Percentiles rank a stretch among this genome's conserved stretches.
Conservation (phyloP, 345 rosid species). For the Populus nigra region DNA sequence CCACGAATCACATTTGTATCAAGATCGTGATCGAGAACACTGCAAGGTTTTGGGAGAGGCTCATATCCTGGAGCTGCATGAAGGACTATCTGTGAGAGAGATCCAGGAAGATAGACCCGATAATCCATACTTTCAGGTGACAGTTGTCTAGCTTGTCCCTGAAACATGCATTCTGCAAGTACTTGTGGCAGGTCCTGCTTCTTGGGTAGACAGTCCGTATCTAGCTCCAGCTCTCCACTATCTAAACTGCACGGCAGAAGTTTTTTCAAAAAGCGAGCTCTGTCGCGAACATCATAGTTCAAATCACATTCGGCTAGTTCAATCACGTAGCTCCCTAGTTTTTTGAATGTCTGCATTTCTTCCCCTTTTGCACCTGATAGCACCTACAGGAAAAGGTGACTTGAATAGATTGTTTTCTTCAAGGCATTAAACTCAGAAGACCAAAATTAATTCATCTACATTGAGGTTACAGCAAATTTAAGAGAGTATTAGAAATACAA, state of each 20-base stretch:
- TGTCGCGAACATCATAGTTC: constrained; percentile 88
- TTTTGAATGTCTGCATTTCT: constrained; percentile 48
- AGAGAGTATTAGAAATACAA: too few relatives aligned
- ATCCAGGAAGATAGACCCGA: constrained; percentile 92
- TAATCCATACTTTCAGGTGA: constrained; percentile 40
- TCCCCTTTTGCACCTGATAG: constrained; percentile 47
- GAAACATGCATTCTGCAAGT: constrained; percentile 60
- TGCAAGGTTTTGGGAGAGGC: constrained; percentile 94
- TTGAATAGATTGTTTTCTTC: not conserved
- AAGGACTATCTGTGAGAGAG: constrained; percentile 92
- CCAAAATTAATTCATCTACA: too few relatives aligned
- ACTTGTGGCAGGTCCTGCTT: constrained; percentile 33
- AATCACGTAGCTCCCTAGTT: constrained; percentile 62
- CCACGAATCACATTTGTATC: constrained; percentile 28
- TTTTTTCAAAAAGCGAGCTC: constrained; percentile 75
- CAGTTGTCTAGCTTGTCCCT: constrained; percentile 42
- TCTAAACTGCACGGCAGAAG: constrained; percentile 39
- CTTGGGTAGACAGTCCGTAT: constrained; percentile 31
- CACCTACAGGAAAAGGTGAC: constrained; percentile 43
- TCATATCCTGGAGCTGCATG: constrained; percentile 99
- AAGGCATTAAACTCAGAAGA: not conserved
- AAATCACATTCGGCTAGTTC: constrained; percentile 83
- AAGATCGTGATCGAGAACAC: constrained; percentile 46
- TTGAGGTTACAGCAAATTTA: too few relatives aligned
- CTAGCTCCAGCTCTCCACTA: constrained; percentile 40